Evolutionary conservation across 106 monocot genomes (phyloP), one percentile per base, ranked within the genome.

Genomic region (Phalaenopsis equestris): DNA sequence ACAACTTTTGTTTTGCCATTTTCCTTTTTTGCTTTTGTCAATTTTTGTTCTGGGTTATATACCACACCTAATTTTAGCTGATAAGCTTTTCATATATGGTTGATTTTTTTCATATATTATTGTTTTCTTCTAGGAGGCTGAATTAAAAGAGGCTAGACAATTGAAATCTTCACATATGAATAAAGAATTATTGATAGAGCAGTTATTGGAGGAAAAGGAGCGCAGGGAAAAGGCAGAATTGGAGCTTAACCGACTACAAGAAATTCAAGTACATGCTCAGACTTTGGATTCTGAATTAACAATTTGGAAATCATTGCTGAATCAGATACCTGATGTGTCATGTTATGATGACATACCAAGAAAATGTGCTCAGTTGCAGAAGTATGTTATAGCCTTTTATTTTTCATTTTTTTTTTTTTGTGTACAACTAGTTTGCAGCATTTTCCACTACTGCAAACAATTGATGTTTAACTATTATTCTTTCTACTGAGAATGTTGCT

Each of bases 71-170:
- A 70, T 15, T 70, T 70, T 39, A 11, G 38, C n/a, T 39, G 14
- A 38, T 70, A 70, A 36, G 14, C 39, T 70, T 70, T 70, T 70
- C 70, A 70, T 39, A 14, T 70, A 10, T 4, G 19, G 1, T 56
- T 73, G 18, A 8, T 81, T 23, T 55, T 81, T 23, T 55, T 57
- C 67, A 19, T 77, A 2, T 30, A 55, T 21, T 67, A 30, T 78
- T 6, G 67, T 67, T 42, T 81, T n/a, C 15, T 80, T 85, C 18
- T 81, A 98, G 99, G 99, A 93, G 84, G 84, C 85, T 75, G 99
- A 99, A 84, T 84, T 99, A 77, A 86, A 80, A 82, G 99, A 99
- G 86, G 99, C 99, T 76, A 89, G 88, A 80, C 90, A 82, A 70
- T 64, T 95, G 77, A 99, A 91, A 86, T 84, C 90, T 84, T 95